Evolutionary conservation across 352 stramenopile species (phyloP).

Genomic region (Thalassiosira ordinaria): DNA sequence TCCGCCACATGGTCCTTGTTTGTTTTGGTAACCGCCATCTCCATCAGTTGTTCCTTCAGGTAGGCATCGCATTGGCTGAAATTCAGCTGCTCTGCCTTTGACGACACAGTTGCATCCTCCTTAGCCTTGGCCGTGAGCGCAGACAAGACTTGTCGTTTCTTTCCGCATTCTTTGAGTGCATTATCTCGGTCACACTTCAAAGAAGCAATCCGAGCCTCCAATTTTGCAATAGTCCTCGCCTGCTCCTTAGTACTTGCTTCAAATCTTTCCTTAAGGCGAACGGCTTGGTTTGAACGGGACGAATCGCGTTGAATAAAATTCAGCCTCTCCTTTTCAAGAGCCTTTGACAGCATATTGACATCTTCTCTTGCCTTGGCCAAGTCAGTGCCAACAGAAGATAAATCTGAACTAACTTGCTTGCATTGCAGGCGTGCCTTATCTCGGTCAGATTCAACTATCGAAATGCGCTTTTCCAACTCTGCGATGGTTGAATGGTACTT

Average conservation of each 20-base stretch:
- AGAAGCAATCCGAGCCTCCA: neutral
- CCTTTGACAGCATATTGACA: constrained; percentile 2
- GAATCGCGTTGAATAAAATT: constrained; percentile 6
- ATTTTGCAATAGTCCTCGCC: neutral
- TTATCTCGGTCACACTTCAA: constrained; percentile 16
- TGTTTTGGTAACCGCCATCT: neutral
- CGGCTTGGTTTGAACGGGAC: neutral
- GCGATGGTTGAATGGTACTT: too few relatives aligned
- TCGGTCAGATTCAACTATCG: neutral
- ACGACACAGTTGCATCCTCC: neutral
- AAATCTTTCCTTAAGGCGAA: constrained; percentile 10
- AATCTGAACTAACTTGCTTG: neutral
- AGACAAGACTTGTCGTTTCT: neutral
- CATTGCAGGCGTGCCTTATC: neutral
- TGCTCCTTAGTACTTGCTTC: neutral
- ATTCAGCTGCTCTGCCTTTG: neutral
- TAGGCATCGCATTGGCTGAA: too few relatives aligned
- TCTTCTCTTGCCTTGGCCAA: constrained; percentile 30
- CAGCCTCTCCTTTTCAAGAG: constrained; percentile 31
- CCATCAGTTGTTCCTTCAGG: neutral
- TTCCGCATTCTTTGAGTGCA: neutral
- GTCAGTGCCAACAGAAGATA: neutral
- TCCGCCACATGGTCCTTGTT: too few relatives aligned
- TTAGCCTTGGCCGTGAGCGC: neutral
- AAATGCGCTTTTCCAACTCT: neutral